Percentiles rank a stretch among this genome's conserved stretches.
Conservation (phyloP, 306 rosid species). For the Cucumis cinereus region DNA sequence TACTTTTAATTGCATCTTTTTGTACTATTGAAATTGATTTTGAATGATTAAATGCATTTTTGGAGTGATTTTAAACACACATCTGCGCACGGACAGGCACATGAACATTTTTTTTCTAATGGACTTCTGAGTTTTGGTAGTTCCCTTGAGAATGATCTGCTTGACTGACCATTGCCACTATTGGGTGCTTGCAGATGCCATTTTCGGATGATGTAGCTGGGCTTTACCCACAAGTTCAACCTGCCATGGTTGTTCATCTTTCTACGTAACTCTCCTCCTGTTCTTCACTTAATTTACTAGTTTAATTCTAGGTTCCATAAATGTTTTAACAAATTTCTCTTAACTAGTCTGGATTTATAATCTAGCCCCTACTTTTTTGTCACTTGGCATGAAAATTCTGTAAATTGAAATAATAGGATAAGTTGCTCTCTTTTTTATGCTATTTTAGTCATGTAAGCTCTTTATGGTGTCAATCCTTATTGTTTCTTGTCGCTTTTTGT, state of each 20-base stretch:
- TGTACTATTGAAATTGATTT: too few relatives aligned
- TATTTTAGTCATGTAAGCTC: neutral
- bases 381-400: neutral
- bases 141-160: neutral
- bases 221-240: neutral
- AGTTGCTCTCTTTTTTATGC: neutral
- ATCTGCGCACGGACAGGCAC: too few relatives aligned
- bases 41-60: too few relatives aligned
- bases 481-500: neutral
- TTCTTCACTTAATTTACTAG: neutral
- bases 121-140: too few relatives aligned
- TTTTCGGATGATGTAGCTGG: constrained; percentile 56
- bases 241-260: neutral
- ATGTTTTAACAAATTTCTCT: neutral
- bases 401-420: neutral
- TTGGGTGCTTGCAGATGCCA: constrained; percentile 65
- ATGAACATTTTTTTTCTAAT: too few relatives aligned
- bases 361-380: neutral
- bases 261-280: neutral
- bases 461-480: neutral
- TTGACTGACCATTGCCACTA: neutral
- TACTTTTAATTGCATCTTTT: too few relatives aligned
- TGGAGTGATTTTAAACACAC: neutral
- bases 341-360: neutral
- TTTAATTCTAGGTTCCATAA: neutral